Evolutionary conservation across 1,284 basidiomycete species (phyloP).

Genomic region (Flammula alnicola): DNA sequence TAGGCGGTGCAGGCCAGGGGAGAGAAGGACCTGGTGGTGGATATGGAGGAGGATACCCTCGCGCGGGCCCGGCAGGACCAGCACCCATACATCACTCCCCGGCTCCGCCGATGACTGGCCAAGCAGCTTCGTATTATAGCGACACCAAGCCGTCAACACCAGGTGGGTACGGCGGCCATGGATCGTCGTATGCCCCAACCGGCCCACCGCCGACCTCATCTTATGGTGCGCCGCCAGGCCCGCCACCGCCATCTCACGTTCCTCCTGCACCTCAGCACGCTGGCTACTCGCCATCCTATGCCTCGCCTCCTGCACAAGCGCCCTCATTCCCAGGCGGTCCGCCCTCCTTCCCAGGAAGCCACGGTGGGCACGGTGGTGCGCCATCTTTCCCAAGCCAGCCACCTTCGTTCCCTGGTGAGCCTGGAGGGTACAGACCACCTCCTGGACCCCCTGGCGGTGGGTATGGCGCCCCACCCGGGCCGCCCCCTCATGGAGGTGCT

Average conservation of each 20-base stretch:
- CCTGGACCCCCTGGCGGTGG: constrained; percentile 21
- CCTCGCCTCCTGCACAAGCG: constrained; percentile 12
- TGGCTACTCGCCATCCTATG: constrained; percentile 31
- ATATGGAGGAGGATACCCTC: constrained; percentile 5
- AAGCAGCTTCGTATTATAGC: constrained; percentile 35
- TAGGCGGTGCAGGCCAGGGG: constrained; percentile 33
- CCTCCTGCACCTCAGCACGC: constrained; percentile 16
- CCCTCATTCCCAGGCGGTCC: too few species aligned
- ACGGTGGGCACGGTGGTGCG: neutral
- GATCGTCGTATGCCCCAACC: too few species aligned
- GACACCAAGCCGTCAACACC: constrained; percentile 6
- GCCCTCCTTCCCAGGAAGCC: constrained; percentile 18
- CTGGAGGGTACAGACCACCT: constrained; percentile 9
- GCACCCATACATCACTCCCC: neutral
- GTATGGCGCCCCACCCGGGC: constrained; percentile 13
- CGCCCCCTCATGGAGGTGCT: constrained; percentile 3
- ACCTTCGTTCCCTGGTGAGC: constrained; percentile 16
- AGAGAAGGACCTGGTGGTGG: constrained; percentile 22
- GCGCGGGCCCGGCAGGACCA: neutral
- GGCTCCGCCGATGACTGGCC: constrained; percentile 20
- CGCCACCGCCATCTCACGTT: constrained; percentile 24
- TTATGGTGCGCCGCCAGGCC: constrained; percentile 12
- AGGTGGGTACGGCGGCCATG: constrained; percentile 11
- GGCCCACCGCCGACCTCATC: constrained; percentile 1
- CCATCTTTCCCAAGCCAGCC: too few species aligned